Evolutionary conservation across 1,139 yeast species (phyloP), one percentile per base, ranked within the genome.

Genomic region (Candida neerlandica): DNA sequence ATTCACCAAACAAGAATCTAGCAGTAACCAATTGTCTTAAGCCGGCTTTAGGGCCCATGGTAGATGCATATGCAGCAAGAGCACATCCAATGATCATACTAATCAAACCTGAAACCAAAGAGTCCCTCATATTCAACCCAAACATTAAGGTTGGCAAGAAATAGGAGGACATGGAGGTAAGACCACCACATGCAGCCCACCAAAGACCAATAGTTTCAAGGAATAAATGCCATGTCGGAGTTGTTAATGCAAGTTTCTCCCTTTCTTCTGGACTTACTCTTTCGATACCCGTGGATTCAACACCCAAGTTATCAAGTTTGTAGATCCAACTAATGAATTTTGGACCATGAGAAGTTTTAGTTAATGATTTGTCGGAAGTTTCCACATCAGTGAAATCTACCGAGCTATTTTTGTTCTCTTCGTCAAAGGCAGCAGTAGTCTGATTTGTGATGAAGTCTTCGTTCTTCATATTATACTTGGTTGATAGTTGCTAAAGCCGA

Each of bases 161-260:
- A 50, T 68, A 72, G 19, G 75, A 67, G 3, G 73, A 67, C 77
- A 71, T 71, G 2, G 76, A 67, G 4, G 75, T 70, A 19, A 72
- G 57, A 0, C 77, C 75, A 14, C 75, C 76, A 56, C 75, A 69
- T 2, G 72, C 76, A 30, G 76, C 69, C 50, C 67, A 61, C 76
- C 76, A 72, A 15, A 72, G 61, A 1, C 95, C 91, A n/a, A 80
- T 67, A 18, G 88, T 89, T 21, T 84, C 77, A 6, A 84, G 45
- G 46, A 84, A 73, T 50, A 83, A 84, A 1, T 68, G 66, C 19
- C 62, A 48, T 14, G 48, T 51, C 10, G 60, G 55, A 18, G 51
- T 50, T 1, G 42, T 41, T 16, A 35, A 42, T 16, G 59, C 55
- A 35, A 58, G 35, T 10, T 44, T 45, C 26, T 53, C 51, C 46